These are phyloP conservation scores for Penicillium nucicola DNA, from an alignment of 495 filamentous ascomycete species.

Conservation along the genomic window DNA sequence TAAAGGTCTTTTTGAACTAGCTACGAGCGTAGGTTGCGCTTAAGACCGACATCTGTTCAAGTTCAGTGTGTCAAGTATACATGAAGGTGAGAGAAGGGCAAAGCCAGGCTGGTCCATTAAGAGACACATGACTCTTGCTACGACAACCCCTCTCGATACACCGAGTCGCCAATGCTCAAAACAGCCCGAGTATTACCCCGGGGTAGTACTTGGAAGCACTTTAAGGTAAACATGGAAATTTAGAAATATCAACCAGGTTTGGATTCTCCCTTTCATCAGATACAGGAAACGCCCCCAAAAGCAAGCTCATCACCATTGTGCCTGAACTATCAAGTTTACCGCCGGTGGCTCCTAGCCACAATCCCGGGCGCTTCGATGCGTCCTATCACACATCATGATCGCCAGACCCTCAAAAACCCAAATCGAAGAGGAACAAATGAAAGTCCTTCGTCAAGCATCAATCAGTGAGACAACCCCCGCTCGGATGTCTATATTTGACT, in stretches of 20 bases:
- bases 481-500: constrained; percentile 11
- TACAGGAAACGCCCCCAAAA: background rate
- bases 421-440: constrained; percentile 5
- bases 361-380: constrained; percentile 18
- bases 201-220: constrained; percentile 1
- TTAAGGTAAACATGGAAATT: background rate
- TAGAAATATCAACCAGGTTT: background rate
- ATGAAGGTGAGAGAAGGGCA: too few relatives aligned
- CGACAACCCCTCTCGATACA: too few relatives aligned
- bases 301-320: background rate
- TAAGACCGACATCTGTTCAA: background rate
- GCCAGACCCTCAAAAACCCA: background rate
- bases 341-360: constrained; percentile 9
- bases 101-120: background rate
- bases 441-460: background rate
- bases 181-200: background rate
- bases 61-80: too few relatives aligned
- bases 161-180: too few relatives aligned
- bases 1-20: too few relatives aligned
- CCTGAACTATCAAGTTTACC: constrained; percentile 5
- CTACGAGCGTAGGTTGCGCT: too few relatives aligned
- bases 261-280: background rate
- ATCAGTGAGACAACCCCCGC: background rate
- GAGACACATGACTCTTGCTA: too few relatives aligned
- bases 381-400: constrained; percentile 17